phyloP scores from a whole-genome alignment of 139 green algal genomes.

The Auxenochlorella pyrenoidosa region DNA sequence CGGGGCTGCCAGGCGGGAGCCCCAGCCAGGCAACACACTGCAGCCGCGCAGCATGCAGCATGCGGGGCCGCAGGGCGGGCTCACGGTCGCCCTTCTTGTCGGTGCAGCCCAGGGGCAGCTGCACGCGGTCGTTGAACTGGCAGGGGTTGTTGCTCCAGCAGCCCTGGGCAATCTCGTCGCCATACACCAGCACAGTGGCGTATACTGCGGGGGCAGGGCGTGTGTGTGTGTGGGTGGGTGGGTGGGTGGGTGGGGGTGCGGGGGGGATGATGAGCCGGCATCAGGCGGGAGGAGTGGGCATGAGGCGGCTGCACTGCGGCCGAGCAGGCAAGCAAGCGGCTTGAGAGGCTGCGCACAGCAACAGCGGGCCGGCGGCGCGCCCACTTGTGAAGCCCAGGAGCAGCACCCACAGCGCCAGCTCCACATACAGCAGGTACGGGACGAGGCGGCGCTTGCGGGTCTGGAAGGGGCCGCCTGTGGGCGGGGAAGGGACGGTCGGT shows the following conservation, averaged over 20 bases:
- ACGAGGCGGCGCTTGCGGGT: constrained; percentile 5
- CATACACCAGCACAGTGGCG: neutral
- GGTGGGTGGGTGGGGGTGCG: too few relatives aligned
- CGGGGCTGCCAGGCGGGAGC: too few relatives aligned
- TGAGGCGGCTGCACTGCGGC: too few relatives aligned
- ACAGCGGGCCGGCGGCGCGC: too few relatives aligned
- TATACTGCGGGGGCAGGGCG: constrained; percentile 1
- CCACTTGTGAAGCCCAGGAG: constrained; percentile 24
- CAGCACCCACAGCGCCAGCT: constrained; percentile 8
- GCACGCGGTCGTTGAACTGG: neutral
- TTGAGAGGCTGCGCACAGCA: too few relatives aligned
- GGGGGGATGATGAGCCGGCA: neutral
- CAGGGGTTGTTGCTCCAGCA: constrained; percentile 48
- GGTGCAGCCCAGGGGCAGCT: neutral
- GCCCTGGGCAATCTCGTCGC: neutral
- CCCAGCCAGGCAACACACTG: too few relatives aligned
- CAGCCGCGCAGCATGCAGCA: too few relatives aligned
- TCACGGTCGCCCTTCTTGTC: constrained; percentile 20
- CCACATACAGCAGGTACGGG: constrained; percentile 17
- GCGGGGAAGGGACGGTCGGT: neutral
- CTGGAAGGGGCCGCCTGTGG: constrained; percentile 28
- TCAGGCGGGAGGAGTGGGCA: too few relatives aligned
- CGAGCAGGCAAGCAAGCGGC: too few relatives aligned
- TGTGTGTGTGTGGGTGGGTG: too few relatives aligned
- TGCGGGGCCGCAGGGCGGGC: neutral